Base-by-base conservation (phyloP, 164 flowering plant genomes). In the Kalanchoe fedtschenkoi region DNA sequence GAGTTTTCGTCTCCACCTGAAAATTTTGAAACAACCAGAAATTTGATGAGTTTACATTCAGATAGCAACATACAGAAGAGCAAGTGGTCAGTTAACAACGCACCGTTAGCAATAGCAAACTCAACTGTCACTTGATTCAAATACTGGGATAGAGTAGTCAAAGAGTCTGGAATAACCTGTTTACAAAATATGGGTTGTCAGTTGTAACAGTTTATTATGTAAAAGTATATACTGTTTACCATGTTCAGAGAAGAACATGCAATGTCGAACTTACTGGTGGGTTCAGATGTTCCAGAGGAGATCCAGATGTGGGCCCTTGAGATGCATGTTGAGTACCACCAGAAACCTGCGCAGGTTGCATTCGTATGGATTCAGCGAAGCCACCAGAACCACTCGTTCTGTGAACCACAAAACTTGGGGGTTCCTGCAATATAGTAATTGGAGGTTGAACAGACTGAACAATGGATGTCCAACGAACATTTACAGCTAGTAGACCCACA, bases 151-250 rank as follows among this genome's bases (percentile, higher is more conserved):
- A 89, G 71, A 28, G 95, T 89, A 34, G 89, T 67, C 73, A 92
- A 63, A 35, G 98, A 86, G 80, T 87, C 98, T 65, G 88, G 88
- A 69, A 92, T 81, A 16, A 87, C 85, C 98, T 92, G 77, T 51
- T 51, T 26, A 29, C 2, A 26, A 26, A 24, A 51, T 26, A 28
- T 0, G 29, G 17, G 26, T 51, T 51, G 5, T 11, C 9, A 51
- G 26, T 51, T 51, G 5, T 11, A 26, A 51, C 4, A 58, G 29
- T 34, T 32, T 2, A 34, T 10, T 4, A 19, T 33, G 38, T 32
- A 19, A 58, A n/a, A 34, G 14, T 24, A n/a, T 19, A 22, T 17
- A 34, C n/a, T 17, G 37, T 58, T n/a, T 58, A 13, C 26, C 0
- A 14, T 58, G 24, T 34, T 34, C 34, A 15, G 41, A 21, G 58